Conservation (phyloP, 805 yeast species). For the Wickerhamomyces xylosicus region DNA sequence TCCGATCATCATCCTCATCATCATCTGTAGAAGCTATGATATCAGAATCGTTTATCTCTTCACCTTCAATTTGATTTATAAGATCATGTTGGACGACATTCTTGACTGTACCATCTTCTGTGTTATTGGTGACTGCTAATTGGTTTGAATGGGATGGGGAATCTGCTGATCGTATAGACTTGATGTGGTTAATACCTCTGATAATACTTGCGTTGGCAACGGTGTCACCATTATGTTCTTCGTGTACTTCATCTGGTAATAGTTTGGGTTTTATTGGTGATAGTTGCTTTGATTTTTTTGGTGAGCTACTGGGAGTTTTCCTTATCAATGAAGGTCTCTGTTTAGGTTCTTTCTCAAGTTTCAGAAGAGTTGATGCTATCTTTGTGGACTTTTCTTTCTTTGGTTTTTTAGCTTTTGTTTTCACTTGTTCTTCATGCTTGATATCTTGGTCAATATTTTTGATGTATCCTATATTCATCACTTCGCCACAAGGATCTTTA, state of each 20-base stretch:
- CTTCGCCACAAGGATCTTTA: constrained; percentile 8
- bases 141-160: too few species aligned
- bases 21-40: neutral
- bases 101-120: too few species aligned
- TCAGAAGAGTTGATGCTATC: neutral
- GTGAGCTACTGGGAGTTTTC: neutral
- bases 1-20: neutral
- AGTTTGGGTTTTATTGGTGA: too few species aligned
- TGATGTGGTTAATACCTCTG: neutral
- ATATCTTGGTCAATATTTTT: constrained; percentile 2
- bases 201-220: neutral
- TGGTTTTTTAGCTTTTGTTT: neutral
- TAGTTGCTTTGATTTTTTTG: neutral
- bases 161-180: neutral
- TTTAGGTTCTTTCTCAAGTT: neutral
- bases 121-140: too few species aligned
- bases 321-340: neutral
- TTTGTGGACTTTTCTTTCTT: neutral
- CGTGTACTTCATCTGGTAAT: neutral
- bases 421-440: constrained; percentile 1
- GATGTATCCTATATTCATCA: constrained; percentile 11
- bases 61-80: neutral
- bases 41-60: neutral
- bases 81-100: too few species aligned
- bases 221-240: neutral